Base-by-base conservation (phyloP, 257 asterid species). In the Solanum chiquidenum region DNA sequence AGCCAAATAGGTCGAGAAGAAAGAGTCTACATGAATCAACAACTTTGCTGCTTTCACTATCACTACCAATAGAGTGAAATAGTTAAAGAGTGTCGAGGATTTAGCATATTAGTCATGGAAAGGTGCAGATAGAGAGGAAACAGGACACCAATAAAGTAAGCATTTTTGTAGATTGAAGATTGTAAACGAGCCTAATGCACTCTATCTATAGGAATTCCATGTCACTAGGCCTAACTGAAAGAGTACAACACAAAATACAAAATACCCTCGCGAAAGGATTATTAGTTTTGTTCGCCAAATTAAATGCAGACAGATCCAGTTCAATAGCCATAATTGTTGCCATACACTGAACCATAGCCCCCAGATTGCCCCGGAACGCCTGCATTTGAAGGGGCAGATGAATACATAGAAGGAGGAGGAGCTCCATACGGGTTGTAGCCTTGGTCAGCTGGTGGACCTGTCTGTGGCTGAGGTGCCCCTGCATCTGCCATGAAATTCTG, bases 401-500 rank as follows among this genome's bases (percentile, higher is more conserved):
- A 55, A 85, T 96, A 96, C 20, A 89, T 89, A 2, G 60, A 16
- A 52, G 93, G 87, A 68, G 92, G 94, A 16, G 88, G 84, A 77
- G 88, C 92, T 25, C 91, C 94, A 77, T 94, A 94, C 72, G 95
- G 80, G 91, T 90, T 94, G 88, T 94, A 96, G 33, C 88, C 90
- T 83, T 92, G 99, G 71, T 94, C 99, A 16, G 89, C 88, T 23
- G 94, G 80, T 73, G 94, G 89, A 34, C 93, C 92, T 12, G 92
- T 87, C 88, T 92, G 98, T 12, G 91, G 55, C 89, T 90, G 71
- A 49, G 94, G 64, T 37, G 90, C 94, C 72, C 94, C 96, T 87
- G 98, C 99, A 74, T 93, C 96, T n/a, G 93, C 93, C 95, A 96
- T 95, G 93, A 91, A 95, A 91, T 95, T 95, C 99, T 97, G 96